Conservation (phyloP, 2,329 filamentous ascomycete species). For the Colletotrichum incanum region DNA sequence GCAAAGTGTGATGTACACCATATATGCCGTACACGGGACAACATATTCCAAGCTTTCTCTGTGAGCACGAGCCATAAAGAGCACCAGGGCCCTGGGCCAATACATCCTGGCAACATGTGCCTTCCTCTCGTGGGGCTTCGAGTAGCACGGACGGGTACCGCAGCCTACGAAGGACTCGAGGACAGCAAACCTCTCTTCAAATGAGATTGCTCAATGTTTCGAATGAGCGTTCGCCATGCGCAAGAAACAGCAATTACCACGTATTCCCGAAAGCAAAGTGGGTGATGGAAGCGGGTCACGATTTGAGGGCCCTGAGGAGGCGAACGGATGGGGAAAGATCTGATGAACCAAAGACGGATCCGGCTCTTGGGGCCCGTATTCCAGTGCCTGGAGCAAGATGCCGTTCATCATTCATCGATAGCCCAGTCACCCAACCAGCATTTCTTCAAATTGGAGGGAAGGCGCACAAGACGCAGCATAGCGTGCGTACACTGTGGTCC, state of each 20-base stretch:
- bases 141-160: conserved; percentile 32
- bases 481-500: conserved; percentile 6
- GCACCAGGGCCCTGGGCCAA: conserved; percentile 12
- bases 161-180: conserved; percentile 26
- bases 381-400: conserved; percentile 12
- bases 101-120: conserved; percentile 4
- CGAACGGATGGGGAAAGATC: conserved; percentile 40
- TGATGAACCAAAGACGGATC: conserved; percentile 33
- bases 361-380: conserved; percentile 18
- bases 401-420: conserved; percentile 6
- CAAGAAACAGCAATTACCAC: conserved; percentile 13
- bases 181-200: conserved; percentile 15
- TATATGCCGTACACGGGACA: background rate
- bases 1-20: background rate
- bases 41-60: background rate
- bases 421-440: background rate
- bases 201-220: conserved; percentile 21
- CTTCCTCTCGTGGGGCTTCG: conserved; percentile 19
- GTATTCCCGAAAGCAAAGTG: conserved; percentile 24
- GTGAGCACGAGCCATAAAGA: conserved; percentile 6
- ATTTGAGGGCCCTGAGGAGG: conserved; percentile 18
- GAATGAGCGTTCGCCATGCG: conserved; percentile 22
- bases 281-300: conserved; percentile 24
- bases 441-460: background rate
- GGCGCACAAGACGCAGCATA: background rate